phyloP scores from a whole-genome alignment of 1,284 basidiomycete genomes.

The Heterobasidion parviporum region DNA sequence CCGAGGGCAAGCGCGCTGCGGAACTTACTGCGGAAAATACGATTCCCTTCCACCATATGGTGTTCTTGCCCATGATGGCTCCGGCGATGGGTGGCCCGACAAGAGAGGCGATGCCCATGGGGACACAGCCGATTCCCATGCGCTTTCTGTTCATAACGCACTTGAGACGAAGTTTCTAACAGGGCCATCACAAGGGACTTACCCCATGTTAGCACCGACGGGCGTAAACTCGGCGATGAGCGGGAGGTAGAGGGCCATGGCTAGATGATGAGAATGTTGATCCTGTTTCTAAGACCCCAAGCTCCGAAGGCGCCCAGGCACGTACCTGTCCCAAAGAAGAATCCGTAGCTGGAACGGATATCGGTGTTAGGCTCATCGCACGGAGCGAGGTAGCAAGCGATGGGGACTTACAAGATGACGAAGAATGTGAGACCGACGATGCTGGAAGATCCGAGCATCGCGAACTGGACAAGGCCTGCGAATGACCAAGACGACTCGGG shows the following conservation, averaged over 20 bases:
- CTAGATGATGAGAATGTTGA: neutral
- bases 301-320: too few species aligned
- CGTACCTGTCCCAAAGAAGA: slow-evolving; percentile 16
- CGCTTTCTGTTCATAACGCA: slow-evolving; percentile 5
- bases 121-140: slow-evolving; percentile 8
- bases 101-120: slow-evolving; percentile 8
- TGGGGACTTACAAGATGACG: slow-evolving; percentile 11
- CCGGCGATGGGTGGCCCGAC: slow-evolving; percentile 11
- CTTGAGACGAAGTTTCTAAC: neutral
- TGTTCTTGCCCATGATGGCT: slow-evolving; percentile 9
- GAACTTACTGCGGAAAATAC: slow-evolving; percentile 7
- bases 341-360: slow-evolving; percentile 11
- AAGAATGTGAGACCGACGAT: slow-evolving; percentile 16
- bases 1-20: neutral
- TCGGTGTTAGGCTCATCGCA: neutral
- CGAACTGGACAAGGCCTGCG: slow-evolving; percentile 14
- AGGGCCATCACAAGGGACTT: neutral
- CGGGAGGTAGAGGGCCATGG: slow-evolving; percentile 3
- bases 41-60: slow-evolving; percentile 8
- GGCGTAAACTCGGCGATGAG: slow-evolving; percentile 2
- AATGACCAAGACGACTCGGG: neutral
- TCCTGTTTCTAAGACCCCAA: neutral
- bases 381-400: neutral
- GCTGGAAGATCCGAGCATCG: slow-evolving; percentile 16
- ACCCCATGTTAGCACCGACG: neutral